Evolutionary conservation across 495 filamentous ascomycete species (phyloP).

Genomic region (Diplogelasinospora grovesii): DNA sequence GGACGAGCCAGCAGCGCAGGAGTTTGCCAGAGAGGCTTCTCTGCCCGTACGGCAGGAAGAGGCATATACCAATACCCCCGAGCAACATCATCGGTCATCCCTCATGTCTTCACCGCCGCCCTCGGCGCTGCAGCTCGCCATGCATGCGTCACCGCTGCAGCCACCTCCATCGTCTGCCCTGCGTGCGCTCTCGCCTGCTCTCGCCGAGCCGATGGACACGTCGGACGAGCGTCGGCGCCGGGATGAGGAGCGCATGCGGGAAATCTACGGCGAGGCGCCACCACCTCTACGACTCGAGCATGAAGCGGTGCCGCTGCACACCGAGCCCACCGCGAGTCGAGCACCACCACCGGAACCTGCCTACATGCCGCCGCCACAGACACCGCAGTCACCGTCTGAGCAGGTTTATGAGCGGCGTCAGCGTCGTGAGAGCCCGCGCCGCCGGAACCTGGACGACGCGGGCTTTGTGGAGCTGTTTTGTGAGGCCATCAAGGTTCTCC

Average conservation of each 20-base stretch:
- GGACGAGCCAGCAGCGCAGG: background rate
- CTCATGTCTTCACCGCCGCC: constrained; percentile 11
- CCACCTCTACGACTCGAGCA: background rate
- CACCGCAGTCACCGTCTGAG: constrained; percentile 17
- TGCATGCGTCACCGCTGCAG: constrained; percentile 9
- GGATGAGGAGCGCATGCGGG: constrained; percentile 45
- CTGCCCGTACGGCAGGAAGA: too few relatives aligned
- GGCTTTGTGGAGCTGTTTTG: constrained; percentile 54
- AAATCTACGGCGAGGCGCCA: constrained; percentile 45
- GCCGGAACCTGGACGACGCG: constrained; percentile 23
- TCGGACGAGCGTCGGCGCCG: constrained; percentile 27
- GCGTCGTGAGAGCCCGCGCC: constrained; percentile 3
- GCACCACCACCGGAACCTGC: constrained; percentile 20
- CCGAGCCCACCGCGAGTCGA: constrained; percentile 6
- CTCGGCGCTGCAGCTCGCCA: constrained; percentile 9
- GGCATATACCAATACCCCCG: too few relatives aligned
- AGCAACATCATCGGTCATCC: background rate
- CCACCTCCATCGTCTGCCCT: constrained; percentile 1
- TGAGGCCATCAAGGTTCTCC: constrained; percentile 61
- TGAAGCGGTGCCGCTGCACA: background rate
- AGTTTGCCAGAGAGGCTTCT: too few relatives aligned
- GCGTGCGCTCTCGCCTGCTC: constrained; percentile 4
- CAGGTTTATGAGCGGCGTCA: constrained; percentile 15
- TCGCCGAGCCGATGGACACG: constrained; percentile 18
- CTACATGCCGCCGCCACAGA: constrained; percentile 15